Percentiles rank a stretch among this genome's conserved stretches.
These are phyloP conservation scores for Moelleriella libera DNA, from an alignment of 2,329 filamentous ascomycete species.

Conservation along the genomic window DNA sequence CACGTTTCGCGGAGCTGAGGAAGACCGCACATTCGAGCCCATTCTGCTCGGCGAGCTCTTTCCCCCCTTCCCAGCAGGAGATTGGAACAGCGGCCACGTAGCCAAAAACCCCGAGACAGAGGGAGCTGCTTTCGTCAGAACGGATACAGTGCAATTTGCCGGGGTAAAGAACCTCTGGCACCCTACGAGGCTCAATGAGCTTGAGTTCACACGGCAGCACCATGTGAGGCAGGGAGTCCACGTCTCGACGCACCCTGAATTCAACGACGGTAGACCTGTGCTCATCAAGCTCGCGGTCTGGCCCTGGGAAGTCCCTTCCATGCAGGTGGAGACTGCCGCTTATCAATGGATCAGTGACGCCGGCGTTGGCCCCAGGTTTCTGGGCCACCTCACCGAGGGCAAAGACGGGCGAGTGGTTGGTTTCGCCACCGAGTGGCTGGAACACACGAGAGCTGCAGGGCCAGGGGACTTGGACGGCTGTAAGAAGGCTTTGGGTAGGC, in stretches of 20 bases:
- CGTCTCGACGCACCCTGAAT: background rate
- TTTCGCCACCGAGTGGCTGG: conserved; percentile 11
- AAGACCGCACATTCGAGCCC: conserved; percentile 13
- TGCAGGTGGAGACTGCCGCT: conserved; percentile 12
- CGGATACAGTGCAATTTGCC: conserved; percentile 5
- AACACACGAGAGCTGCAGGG: conserved; percentile 12
- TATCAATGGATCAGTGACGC: conserved; percentile 13
- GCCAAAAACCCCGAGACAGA: conserved; percentile 8
- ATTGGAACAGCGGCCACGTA: conserved; percentile 11
- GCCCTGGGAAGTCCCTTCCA: conserved; percentile 11
- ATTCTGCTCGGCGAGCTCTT: conserved; percentile 11
- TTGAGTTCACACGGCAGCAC: background rate
- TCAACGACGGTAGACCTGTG: background rate
- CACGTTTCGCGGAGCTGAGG: conserved; percentile 9
- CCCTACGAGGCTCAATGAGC: background rate
- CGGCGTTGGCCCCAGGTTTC: conserved; percentile 12
- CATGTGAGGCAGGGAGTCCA: background rate
- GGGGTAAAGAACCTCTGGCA: background rate
- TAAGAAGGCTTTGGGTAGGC: background rate
- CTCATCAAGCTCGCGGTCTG: conserved; percentile 1
- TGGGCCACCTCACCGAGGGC: conserved; percentile 15
- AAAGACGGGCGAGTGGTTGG: conserved; percentile 11
- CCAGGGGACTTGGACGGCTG: conserved; percentile 7
- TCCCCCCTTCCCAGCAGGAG: conserved; percentile 12
- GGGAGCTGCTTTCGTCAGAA: conserved; percentile 7